A percentile compares a stretch with the other conserved stretches of the same genome.
phyloP scores from a whole-genome alignment of 805 yeast genomes.

The Citeromyces nyonsensis region DNA sequence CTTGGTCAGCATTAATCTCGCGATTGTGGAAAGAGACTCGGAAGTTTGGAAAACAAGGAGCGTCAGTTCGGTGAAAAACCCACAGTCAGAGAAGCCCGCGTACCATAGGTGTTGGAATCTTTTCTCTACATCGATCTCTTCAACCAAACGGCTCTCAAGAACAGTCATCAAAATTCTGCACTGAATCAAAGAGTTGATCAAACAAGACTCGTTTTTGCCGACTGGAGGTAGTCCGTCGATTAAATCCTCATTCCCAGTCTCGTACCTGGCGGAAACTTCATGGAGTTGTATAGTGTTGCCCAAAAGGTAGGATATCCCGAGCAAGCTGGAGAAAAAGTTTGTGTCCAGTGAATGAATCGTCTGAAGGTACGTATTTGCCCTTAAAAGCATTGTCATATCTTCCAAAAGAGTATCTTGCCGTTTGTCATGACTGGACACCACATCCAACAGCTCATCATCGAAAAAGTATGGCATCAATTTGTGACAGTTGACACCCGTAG shows the following conservation, averaged over 20 bases:
- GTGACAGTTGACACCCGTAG: constrained; percentile 14
- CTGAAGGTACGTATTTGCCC: constrained; percentile 6
- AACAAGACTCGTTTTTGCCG: constrained; percentile 10
- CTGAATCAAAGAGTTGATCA: constrained; percentile 9
- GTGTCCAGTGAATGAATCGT: not conserved
- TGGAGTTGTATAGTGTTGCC: constrained; percentile 38
- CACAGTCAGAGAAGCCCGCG: too few species aligned
- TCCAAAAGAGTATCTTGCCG: constrained; percentile 6
- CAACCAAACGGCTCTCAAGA: constrained; percentile 3
- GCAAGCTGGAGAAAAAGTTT: constrained; percentile 4
- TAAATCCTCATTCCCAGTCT: constrained; percentile 5
- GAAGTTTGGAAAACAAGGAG: too few species aligned
- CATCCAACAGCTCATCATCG: constrained; percentile 10
- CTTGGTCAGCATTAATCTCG: too few species aligned
- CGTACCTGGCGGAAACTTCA: constrained; percentile 44
- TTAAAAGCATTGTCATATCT: constrained; percentile 5
- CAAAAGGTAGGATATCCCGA: constrained; percentile 13
- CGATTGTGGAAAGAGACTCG: too few species aligned
- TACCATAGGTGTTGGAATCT: not conserved
- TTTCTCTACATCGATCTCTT: not conserved
- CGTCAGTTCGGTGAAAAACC: too few species aligned
- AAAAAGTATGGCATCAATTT: constrained; percentile 12
- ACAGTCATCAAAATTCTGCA: constrained; percentile 11
- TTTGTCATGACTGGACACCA: constrained; percentile 7
- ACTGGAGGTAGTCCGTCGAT: not conserved